phyloP scores from a whole-genome alignment of 371 early-diverging fungal species.

The Coemansia sp. region DNA sequence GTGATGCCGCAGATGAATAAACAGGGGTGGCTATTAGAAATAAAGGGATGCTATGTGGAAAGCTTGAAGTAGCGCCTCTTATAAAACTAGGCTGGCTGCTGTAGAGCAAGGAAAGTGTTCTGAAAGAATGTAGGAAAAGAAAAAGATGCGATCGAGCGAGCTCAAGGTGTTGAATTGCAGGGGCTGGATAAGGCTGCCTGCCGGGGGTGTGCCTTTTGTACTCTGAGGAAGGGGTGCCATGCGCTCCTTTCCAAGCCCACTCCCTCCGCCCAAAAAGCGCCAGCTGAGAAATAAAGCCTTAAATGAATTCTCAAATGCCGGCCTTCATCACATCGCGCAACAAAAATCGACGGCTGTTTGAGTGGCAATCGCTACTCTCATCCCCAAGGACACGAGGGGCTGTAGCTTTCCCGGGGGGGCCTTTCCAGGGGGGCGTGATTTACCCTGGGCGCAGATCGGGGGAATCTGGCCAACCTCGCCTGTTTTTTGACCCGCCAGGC shows the following conservation, averaged over 20 bases:
- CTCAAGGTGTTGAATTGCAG: constrained; percentile 2
- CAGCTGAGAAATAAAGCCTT: constrained; percentile 10
- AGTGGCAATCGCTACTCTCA: constrained; percentile 6
- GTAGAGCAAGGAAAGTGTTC: not conserved
- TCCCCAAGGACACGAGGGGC: constrained; percentile 1
- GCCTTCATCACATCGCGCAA: not conserved
- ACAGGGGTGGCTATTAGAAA: not conserved
- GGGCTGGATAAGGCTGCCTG: constrained; percentile 2
- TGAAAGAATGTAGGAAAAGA: not conserved
- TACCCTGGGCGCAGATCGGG: constrained; percentile 3
- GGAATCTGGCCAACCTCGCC: not conserved
- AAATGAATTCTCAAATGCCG: constrained; percentile 31
- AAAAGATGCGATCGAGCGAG: not conserved
- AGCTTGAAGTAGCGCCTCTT: not conserved
- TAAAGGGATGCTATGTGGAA: not conserved
- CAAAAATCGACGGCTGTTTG: constrained; percentile 2
- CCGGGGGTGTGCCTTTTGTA: constrained; percentile 1
- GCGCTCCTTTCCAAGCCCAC: not conserved
- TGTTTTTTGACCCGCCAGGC: constrained; percentile 4
- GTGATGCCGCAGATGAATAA: constrained; percentile 3
- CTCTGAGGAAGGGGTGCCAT: not conserved
- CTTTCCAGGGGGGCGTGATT: not conserved
- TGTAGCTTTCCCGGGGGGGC: not conserved
- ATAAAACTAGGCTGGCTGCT: not conserved
- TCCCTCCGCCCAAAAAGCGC: constrained; percentile 1